phyloP scores from a whole-genome alignment of 2,329 filamentous ascomycete species.

The Beauveria brongniartii region DNA sequence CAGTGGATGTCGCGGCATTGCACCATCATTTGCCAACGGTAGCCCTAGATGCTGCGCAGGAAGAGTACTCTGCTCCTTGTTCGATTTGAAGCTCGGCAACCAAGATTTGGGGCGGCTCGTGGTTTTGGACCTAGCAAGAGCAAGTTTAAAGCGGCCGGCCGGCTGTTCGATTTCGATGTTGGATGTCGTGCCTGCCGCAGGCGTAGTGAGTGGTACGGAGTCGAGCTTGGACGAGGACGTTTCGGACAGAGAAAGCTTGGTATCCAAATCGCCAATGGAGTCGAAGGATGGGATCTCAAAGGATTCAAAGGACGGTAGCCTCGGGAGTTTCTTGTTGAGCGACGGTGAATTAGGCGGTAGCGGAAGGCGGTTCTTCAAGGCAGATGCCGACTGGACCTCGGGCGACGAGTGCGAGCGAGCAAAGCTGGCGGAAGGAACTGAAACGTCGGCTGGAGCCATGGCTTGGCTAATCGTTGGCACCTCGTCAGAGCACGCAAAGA shows the following conservation, averaged over 20 bases:
- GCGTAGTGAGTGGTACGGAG: not conserved
- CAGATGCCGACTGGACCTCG: constrained; percentile 21
- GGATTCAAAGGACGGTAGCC: constrained; percentile 28
- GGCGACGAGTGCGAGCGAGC: constrained; percentile 28
- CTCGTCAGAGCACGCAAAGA: not conserved
- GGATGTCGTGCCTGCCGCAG: constrained; percentile 16
- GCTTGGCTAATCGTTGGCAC: constrained; percentile 17
- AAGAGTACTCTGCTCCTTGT: constrained; percentile 19
- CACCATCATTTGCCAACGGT: constrained; percentile 17
- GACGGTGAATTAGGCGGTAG: constrained; percentile 12
- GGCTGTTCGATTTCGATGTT: constrained; percentile 29
- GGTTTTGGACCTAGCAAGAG: constrained; percentile 18
- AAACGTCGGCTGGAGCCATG: constrained; percentile 31
- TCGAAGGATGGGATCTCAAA: constrained; percentile 49
- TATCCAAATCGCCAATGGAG: constrained; percentile 40
- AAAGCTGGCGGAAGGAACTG: constrained; percentile 17
- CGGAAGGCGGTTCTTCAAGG: constrained; percentile 14
- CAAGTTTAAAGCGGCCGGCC: not conserved
- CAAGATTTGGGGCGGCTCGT: constrained; percentile 44
- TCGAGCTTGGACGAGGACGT: constrained; percentile 5
- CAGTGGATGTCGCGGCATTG: constrained; percentile 17
- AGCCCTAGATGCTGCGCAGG: constrained; percentile 20
- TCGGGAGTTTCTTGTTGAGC: constrained; percentile 19
- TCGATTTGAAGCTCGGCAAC: constrained; percentile 39
- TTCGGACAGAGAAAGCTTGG: constrained; percentile 32